Base-by-base conservation (phyloP, 495 filamentous ascomycete species). In the Annulohypoxylon moriforme region DNA sequence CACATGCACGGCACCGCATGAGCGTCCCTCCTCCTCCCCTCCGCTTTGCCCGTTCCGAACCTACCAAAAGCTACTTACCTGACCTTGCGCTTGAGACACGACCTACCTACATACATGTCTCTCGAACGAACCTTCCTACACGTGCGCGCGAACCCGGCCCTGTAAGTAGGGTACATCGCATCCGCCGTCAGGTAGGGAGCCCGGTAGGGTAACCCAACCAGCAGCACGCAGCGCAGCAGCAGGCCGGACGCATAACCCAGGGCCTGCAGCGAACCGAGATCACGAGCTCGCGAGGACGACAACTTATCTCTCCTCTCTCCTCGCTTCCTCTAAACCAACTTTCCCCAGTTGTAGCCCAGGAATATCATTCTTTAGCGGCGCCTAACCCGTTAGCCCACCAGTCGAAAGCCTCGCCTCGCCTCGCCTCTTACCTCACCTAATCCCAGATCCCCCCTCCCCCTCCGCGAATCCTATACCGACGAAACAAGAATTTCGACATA, bases 201-300 rank as follows among this genome's bases (percentile, higher is more conserved):
- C 33, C 25, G 47, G 50, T 34, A 29, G 67, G 36, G 46, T 46
- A 52, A 73, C 70, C 70, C 70, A 73, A 73, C 70, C 70, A 40
- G 65, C 65, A 55, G 11, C 36, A n/a, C n/a, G 36, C 36, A 40
- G 36, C 36, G 36, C 36, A 40, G 16, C 22, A 40, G 38, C 27
- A 2, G 27, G 47, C 27, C 27, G 27, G 47, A 49, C 36, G 47
- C 60, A 73, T 68, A 65, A 68, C 42, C 65, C n/a, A 2, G 20
- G 44, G 52, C 70, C 70, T 73, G 70, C 70, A 68, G 64, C 70
- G 60, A 20, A 14, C 47, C 60, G 38, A 27, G 70, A 73, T 73
- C 70, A 73, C 70, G 65, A 73, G 70, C 60, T 34, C 47, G 44
- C n/a, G 24, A 10, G 18, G 24, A 67, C 68, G n/a, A 62, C 53